Evolutionary conservation across 345 rosid species (phyloP), one percentile per base, ranked within the genome.

Genomic region (Eucalyptus curtisii): DNA sequence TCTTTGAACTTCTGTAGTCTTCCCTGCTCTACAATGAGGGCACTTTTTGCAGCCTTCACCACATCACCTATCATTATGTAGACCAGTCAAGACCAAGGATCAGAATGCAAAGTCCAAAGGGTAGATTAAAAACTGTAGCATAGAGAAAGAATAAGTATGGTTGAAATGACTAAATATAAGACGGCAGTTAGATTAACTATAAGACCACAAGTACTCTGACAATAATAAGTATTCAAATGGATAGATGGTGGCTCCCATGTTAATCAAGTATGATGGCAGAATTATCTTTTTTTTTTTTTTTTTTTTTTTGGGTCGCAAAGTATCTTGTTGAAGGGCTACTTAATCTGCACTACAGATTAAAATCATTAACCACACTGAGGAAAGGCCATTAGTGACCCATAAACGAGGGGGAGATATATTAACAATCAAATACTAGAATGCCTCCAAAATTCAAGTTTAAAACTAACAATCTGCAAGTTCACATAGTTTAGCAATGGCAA

Each of bases 1-100:
- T 93, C 95, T 89, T 92, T 91, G n/a, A 95, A 94, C 93, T 92
- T 96, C 91, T 93, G 92, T 40, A 93, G 91, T 90, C 99, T 95
- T 90, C 86, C 92, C 89, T 91, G 92, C 94, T 96, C 99, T 90
- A 94, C 79, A 44, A 87, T 92, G 90, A 96, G 91, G 90, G 96
- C 96, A 91, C 90, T 94, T 91, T 93, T 91, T 84, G 98, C 92
- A 90, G 95, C 99, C 93, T 94, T 97, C 86, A 94, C 87, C 89
- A 91, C 86, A 86, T 90, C 92, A 90, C 91, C 97, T 94, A 91
- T 86, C 85, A 93, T 50, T 76, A 76, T 76, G 42, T 37, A 37
- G 82, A 44, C 82, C 31, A 88, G 66, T 89, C 81, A 57, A 86
- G 48, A 89, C 37, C 82, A 89, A 45, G 86, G 49, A 86, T 30